Evolutionary conservation across 495 filamentous ascomycete genomes (phyloP).

Genomic region (Letharia lupina): DNA sequence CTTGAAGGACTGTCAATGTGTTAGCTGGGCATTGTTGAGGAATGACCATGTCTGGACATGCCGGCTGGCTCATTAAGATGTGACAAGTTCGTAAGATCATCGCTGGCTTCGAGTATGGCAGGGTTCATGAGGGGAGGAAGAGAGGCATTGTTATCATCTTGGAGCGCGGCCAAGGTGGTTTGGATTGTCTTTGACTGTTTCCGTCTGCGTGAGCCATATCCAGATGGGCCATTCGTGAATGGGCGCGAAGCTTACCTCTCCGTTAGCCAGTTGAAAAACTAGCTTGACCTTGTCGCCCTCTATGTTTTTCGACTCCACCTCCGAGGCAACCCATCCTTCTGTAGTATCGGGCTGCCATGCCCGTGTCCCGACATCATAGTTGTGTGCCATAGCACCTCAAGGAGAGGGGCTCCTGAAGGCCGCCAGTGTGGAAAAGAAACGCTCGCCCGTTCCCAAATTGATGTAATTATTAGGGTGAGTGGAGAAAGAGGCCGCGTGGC

Average conservation of each 20-base stretch:
- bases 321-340: slow-evolving; percentile 95
- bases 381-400: slow-evolving; percentile 68
- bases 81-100: slow-evolving; percentile 95
- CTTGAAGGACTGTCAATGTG: slow-evolving; percentile 70
- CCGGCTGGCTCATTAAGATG: slow-evolving; percentile 98
- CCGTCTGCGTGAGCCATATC: slow-evolving; percentile 24
- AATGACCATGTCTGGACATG: slow-evolving; percentile 36
- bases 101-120: slow-evolving; percentile 94
- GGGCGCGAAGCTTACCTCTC: slow-evolving; percentile 58
- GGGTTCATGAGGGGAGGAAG: slow-evolving; percentile 97
- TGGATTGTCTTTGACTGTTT: slow-evolving; percentile 65
- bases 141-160: slow-evolving; percentile 58
- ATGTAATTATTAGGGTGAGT: not conserved
- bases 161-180: slow-evolving; percentile 71
- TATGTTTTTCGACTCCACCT: slow-evolving; percentile 79
- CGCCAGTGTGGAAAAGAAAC: slow-evolving; percentile 13
- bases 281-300: slow-evolving; percentile 80
- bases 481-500: not conserved
- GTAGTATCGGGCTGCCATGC: slow-evolving; percentile 95
- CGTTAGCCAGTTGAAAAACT: slow-evolving; percentile 80
- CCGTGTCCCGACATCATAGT: slow-evolving; percentile 92
- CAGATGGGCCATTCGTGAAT: slow-evolving; percentile 8
- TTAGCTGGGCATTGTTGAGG: slow-evolving; percentile 30
- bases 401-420: slow-evolving; percentile 17
- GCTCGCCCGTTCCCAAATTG: slow-evolving; percentile 4